Base-by-base conservation (phyloP, 306 rosid genomes). In the Quercus aquifolioides region DNA sequence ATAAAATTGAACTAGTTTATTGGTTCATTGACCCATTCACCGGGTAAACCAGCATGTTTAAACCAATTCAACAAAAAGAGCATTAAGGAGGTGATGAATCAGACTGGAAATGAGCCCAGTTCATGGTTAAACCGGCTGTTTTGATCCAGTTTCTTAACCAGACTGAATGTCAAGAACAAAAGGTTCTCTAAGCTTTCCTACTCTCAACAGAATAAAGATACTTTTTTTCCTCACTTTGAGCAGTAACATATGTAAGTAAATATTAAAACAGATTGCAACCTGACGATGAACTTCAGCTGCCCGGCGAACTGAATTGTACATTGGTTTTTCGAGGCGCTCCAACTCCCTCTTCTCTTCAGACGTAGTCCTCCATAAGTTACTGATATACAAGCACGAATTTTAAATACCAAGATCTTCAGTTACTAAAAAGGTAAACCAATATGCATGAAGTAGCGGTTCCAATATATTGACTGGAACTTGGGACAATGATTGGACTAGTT, bases 221-320 rank as follows among this genome's bases (percentile, higher is more conserved):
- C 30, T 71, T 71, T 58, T 43, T 55, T 2, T 33, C 6, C 46
- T 21, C 58, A 77, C n/a, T 21, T 52, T 54, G 52, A 59, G 69
- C 9, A n/a, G 62, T 35, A 85, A 30, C 18, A 17, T 51, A 76
- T 71, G 28, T 21, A 75, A 7, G 28, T 21, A 75, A 7, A 64
- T 38, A 30, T 21, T 78, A 64, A 60, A 82, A 59, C 46, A 72
- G 85, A 85, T 77, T 46, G 73, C 75, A 85, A 93, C 98, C 98
- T 95, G 99, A 72, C 99, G 97, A 89, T 95, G 99, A 86, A 95
- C 99, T 88, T 95, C 98, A 49, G 99, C 96, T 6, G 99, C 99
- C 78, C 94, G 90, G 69, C 99, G 99, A 79, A 95, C 93, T 19
- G 99, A 95, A 92, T 93, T 88, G 80, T 95, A 90, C 46, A 85